Evolutionary conservation across 352 stramenopile genomes (phyloP).

Genomic region (Phytophthora gonapodyides): DNA sequence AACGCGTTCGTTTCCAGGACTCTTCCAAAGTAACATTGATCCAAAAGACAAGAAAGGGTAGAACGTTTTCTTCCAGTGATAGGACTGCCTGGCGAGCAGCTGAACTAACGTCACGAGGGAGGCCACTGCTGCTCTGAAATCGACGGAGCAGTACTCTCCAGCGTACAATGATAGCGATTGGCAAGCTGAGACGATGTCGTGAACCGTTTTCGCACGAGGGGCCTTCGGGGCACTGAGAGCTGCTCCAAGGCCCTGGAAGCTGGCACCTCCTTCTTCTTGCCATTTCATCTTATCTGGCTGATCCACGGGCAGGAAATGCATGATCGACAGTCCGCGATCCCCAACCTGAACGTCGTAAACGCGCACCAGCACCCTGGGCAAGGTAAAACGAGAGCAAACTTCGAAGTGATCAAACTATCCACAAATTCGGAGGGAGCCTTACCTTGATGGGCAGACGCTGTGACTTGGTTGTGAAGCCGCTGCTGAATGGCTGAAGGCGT

Average conservation of each 20-base stretch:
- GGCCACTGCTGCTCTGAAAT: background rate
- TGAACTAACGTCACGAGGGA: slow-evolving; percentile 1
- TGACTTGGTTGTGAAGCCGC: too few species aligned
- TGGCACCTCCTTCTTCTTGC: background rate
- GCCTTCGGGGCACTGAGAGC: background rate
- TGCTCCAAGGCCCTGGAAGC: background rate
- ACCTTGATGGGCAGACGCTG: slow-evolving; percentile 11
- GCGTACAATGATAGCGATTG: background rate
- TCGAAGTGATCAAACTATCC: slow-evolving; percentile 4
- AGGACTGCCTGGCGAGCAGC: background rate
- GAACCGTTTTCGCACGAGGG: background rate
- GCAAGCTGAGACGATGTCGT: slow-evolving; percentile 1
- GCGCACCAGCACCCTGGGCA: slow-evolving; percentile 1
- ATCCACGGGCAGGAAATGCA: slow-evolving; percentile 4
- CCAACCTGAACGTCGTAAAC: slow-evolving; percentile 3
- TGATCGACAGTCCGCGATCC: slow-evolving; percentile 6
- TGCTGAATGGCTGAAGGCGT: too few species aligned
- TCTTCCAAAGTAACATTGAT: slow-evolving; percentile 11
- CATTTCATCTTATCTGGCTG: background rate
- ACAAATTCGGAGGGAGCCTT: slow-evolving; percentile 1
- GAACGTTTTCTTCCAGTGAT: background rate
- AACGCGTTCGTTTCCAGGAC: too few species aligned
- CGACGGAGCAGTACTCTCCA: background rate
- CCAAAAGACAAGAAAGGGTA: slow-evolving; percentile 7
- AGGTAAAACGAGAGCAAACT: slow-evolving; percentile 2